Evolutionary conservation across 2,329 filamentous ascomycete species (phyloP).

Genomic region (Metarhizium brunneum): DNA sequence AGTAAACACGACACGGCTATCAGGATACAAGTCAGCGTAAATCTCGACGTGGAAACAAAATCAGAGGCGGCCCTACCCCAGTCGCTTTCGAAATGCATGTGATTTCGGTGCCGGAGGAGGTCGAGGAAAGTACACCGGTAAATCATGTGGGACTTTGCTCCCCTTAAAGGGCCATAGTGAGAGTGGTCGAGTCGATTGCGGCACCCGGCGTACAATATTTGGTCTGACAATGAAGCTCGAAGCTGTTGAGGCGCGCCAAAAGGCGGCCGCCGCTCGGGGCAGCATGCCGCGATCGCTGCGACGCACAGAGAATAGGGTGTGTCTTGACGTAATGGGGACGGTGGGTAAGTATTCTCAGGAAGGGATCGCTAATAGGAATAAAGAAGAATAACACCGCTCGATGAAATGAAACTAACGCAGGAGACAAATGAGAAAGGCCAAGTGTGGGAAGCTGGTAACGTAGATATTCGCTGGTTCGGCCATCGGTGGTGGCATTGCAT

Average conservation of each 20-base stretch:
- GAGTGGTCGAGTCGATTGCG: constrained; percentile 14
- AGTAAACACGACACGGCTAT: constrained; percentile 21
- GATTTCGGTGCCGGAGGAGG: background rate
- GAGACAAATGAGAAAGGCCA: background rate
- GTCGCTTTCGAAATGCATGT: constrained; percentile 3
- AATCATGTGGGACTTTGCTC: constrained; percentile 9
- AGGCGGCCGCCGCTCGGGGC: constrained; percentile 13
- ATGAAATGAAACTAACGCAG: background rate
- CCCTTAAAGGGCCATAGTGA: constrained; percentile 25
- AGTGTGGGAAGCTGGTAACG: background rate
- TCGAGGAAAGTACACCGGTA: constrained; percentile 25
- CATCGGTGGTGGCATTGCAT: background rate
- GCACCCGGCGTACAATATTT: background rate
- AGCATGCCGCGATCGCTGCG: constrained; percentile 10
- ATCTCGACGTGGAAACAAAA: background rate
- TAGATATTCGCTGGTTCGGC: background rate
- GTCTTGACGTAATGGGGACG: background rate
- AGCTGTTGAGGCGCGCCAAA: constrained; percentile 13
- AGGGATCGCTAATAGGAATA: background rate
- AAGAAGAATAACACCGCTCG: background rate
- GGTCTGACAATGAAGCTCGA: constrained; percentile 4
- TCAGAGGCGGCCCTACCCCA: constrained; percentile 1
- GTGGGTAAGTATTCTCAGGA: background rate
- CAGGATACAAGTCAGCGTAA: background rate
- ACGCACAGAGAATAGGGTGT: background rate